Evolutionary conservation across 768 basidiomycete species (phyloP).

Genomic region (Lactarius hengduanensis): DNA sequence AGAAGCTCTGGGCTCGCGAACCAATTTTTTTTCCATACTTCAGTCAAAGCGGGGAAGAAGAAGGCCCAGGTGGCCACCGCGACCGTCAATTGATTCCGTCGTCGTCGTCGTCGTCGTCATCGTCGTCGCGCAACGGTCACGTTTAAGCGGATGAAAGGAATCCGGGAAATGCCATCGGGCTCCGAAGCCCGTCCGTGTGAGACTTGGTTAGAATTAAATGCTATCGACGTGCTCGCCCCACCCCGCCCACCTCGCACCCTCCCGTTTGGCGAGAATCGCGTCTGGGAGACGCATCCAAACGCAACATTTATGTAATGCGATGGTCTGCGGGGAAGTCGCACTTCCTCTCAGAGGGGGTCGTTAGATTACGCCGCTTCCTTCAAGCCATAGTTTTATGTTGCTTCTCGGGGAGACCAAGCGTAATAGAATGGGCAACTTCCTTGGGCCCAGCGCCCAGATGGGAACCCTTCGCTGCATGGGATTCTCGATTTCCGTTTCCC

Average conservation of each 20-base stretch:
- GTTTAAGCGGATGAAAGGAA: slow-evolving; percentile 16
- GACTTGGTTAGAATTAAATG: slow-evolving; percentile 1
- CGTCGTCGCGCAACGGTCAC: not conserved
- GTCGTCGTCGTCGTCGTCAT: not conserved
- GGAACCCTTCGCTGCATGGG: not conserved
- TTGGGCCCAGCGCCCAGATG: not conserved
- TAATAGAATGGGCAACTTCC: not conserved
- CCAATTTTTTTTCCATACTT: not conserved
- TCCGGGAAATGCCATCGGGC: slow-evolving; percentile 17
- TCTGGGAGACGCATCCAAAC: not conserved
- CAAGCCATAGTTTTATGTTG: not conserved
- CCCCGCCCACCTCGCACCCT: not conserved
- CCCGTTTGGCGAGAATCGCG: not conserved
- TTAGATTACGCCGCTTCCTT: slow-evolving; percentile 6
- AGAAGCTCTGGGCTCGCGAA: not conserved
- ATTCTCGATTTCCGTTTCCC: not conserved
- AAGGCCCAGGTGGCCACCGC: not conserved
- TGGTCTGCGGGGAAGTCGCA: slow-evolving; percentile 5
- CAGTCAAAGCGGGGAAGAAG: not conserved
- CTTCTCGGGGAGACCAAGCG: slow-evolving; percentile 9
- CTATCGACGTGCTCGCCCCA: not conserved
- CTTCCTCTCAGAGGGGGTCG: not conserved
- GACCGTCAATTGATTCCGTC: not conserved
- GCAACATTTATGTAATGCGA: slow-evolving; percentile 20
- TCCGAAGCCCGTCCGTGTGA: slow-evolving; percentile 13